A percentile compares a stretch with the other conserved stretches of the same genome.
These are phyloP conservation scores for Macrophomina phaseolina DNA, from an alignment of 2,329 filamentous ascomycete genomes.

Conservation along the genomic window DNA sequence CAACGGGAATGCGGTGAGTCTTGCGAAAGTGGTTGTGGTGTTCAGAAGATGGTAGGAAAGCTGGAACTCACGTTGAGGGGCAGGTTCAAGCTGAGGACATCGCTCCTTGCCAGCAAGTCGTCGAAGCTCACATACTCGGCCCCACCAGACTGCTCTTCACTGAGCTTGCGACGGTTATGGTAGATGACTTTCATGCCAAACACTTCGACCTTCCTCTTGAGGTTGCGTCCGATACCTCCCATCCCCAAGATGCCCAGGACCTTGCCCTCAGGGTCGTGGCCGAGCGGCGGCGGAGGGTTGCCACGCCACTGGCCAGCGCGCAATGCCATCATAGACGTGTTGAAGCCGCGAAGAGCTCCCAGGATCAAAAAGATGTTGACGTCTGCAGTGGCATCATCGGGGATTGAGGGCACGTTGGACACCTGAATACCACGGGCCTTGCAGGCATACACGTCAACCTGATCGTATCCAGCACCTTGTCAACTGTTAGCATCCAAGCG, in stretches of 20 bases:
- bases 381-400: slow-evolving; percentile 85
- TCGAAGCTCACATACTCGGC: slow-evolving; percentile 77
- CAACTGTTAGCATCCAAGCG: neutral
- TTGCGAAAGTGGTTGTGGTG: neutral
- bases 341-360: slow-evolving; percentile 77
- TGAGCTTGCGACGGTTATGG: slow-evolving; percentile 70
- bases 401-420: slow-evolving; percentile 80
- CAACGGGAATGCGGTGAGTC: neutral
- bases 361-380: slow-evolving; percentile 80
- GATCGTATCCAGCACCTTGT: slow-evolving; percentile 82
- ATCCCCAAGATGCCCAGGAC: slow-evolving; percentile 81
- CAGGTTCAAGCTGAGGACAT: slow-evolving; percentile 80
- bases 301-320: slow-evolving; percentile 73
- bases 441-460: slow-evolving; percentile 76
- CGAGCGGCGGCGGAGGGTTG: slow-evolving; percentile 59
- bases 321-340: slow-evolving; percentile 67
- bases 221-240: slow-evolving; percentile 81
- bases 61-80: slow-evolving; percentile 73
- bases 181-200: slow-evolving; percentile 81
- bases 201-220: slow-evolving; percentile 74
- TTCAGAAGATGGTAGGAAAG: neutral
- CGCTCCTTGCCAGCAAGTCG: slow-evolving; percentile 70
- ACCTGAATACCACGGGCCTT: slow-evolving; percentile 70
- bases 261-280: slow-evolving; percentile 81
- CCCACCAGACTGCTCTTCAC: slow-evolving; percentile 59